Evolutionary conservation across 2,329 filamentous ascomycete genomes (phyloP), one percentile per base, ranked within the genome.

Genomic region (Metarhizium anisopliae): DNA sequence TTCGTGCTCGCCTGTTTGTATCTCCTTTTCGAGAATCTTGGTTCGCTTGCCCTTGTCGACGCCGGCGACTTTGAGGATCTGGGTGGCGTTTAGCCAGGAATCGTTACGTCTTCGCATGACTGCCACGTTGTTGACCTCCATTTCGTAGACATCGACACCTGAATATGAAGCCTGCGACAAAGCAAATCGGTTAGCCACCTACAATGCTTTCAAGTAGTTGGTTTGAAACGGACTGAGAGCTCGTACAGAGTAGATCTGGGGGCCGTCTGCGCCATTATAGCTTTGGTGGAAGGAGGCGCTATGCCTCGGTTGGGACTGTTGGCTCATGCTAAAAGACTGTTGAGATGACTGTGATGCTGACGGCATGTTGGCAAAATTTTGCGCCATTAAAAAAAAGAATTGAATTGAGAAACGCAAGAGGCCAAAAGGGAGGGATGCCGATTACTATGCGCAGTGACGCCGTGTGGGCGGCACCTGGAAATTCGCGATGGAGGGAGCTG

Each of bases 31-130:
- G 53, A 99, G 79, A 7, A 97, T 95, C 72, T 97, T 97, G 57
- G 94, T 97, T 63, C 94, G 87, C 74, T 96, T 95, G 58, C 93
- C 94, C 74, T 99, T 99, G 68, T 96, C 93, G 58, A 99, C 91
- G 52, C 92, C 92, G 40, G 94, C 94, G 40, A 97, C 92, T 68
- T 99, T 99, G 61, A 99, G 82, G 62, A 99, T 97, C 71, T 99
- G 94, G 0, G 94, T 99, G 53, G 94, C 94, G 74, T 99, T 99
- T 62, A 99, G 80, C 90, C 93, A 97, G 62, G 90, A 93, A 71
- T 99, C 94, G 62, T 89, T 87, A 61, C 94, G 87, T 57, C 94
- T 86, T 69, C 94, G 90, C 94, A 99, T 99, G 52, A 97, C 92
- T 29, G 91, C 90, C 61, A 99, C 79, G 50, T 83, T 84, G 69